phyloP scores from a whole-genome alignment of 345 rosid genomes.

The Hibiscus trionum region DNA sequence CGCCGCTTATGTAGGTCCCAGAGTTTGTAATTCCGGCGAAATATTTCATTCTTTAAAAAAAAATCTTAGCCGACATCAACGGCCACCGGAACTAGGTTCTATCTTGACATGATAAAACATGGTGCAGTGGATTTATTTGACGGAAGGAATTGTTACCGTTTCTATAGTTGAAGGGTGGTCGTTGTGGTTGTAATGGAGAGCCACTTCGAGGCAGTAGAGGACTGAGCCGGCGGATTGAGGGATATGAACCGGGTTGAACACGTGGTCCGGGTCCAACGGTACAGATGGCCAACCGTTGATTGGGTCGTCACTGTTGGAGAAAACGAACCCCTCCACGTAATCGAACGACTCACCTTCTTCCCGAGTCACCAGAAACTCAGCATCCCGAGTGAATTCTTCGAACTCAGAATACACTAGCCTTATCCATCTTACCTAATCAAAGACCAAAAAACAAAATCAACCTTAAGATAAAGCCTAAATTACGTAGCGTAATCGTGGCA shows the following conservation, averaged over 20 bases:
- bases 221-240: conserved; percentile 54
- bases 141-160: conserved; percentile 35
- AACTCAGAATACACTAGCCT: conserved; percentile 75
- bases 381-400: conserved; percentile 56
- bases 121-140: conserved; percentile 9
- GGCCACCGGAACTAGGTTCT: background rate
- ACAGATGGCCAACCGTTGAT: conserved; percentile 87
- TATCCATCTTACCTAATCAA: conserved; percentile 88
- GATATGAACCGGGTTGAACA: conserved; percentile 36
- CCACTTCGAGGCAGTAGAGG: conserved; percentile 85
- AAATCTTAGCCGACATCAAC: background rate
- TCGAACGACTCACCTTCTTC: conserved; percentile 48
- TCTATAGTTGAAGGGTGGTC: conserved; percentile 43
- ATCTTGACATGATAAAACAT: background rate
- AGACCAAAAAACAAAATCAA: conserved; percentile 7
- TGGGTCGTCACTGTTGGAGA: conserved; percentile 73
- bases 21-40: conserved; percentile 8
- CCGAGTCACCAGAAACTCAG: conserved; percentile 72
- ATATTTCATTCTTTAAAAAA: background rate
- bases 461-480: background rate
- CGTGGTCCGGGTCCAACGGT: conserved; percentile 34
- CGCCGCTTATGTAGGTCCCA: conserved; percentile 13
- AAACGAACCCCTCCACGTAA: conserved; percentile 88
- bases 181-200: conserved; percentile 42
- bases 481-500: conserved; percentile 21